A percentile compares a stretch with the other conserved stretches of the same genome.
Conservation (phyloP, 345 rosid genomes). For the Populus tremula region DNA sequence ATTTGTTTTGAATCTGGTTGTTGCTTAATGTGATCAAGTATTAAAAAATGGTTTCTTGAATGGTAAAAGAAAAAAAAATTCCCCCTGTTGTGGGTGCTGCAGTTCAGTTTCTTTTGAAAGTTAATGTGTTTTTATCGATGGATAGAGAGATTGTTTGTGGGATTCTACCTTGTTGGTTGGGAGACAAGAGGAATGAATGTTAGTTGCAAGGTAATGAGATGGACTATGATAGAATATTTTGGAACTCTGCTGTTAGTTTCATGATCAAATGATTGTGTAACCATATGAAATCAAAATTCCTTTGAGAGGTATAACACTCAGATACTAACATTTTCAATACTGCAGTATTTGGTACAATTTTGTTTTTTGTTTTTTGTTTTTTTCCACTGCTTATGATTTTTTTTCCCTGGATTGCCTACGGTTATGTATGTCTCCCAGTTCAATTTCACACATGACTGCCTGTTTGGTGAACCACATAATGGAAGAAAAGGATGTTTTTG, state of each 20-base stretch:
- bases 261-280: background rate
- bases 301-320: background rate
- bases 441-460: background rate
- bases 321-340: background rate
- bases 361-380: background rate
- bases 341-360: background rate
- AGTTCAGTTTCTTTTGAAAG: background rate
- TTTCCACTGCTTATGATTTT: background rate
- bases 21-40: background rate
- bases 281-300: background rate
- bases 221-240: background rate
- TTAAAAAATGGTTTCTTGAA: background rate
- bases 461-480: slow-evolving; percentile 12
- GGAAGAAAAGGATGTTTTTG: background rate
- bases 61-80: background rate
- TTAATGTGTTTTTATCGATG: background rate
- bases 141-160: background rate
- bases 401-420: background rate
- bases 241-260: background rate
- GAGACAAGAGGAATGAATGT: background rate
- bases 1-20: background rate
- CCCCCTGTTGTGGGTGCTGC: background rate
- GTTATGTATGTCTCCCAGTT: background rate
- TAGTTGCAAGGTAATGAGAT: background rate
- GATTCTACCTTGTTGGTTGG: slow-evolving; percentile 1